Evolutionary conservation across 2,329 filamentous ascomycete genomes (phyloP), one percentile per base, ranked within the genome.

Genomic region (Colletotrichum truncatum): DNA sequence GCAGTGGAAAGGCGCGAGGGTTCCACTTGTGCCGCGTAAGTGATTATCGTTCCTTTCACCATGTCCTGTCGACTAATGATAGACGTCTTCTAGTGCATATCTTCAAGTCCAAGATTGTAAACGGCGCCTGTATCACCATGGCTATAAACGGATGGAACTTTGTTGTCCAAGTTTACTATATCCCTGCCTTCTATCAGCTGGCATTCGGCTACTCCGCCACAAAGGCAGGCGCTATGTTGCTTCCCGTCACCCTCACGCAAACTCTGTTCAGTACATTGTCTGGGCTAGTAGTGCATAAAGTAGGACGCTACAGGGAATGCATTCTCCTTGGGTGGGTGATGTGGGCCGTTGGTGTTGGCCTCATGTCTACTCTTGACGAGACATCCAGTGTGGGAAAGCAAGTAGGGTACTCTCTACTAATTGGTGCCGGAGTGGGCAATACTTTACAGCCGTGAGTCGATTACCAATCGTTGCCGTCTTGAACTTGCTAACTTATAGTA

Each of bases 121-220:
- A 85, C 34, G 85, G 85, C 1, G 83, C 84, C 1, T 86, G 83
- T 64, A 67, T 87, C 16, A 86, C 84, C 14, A 86, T 86, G 83
- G 83, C 84, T 34, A 82, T 87, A 70, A 87, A 87, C 53, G 85
- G 85, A 4, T 87, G 85, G 85, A 87, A 87, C 67, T 87, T 87
- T 59, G 76, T 87, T 23, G 81, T 85, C n/a, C 85, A 87, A 66
- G 75, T 85, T 7, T 85, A 84, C 67, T 84, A 80, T 61, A 78
- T 82, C 4, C 80, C 80, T 0, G 76, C 78, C 0, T 83, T 83
- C 66, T 83, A 84, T 66, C 82, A 83, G 55, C 77, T 83, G 10
- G 78, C 76, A 1, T 82, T 81, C 57, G 77, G 74, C 18, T 83
- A 81, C 68, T 79, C 76, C 0, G 77, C 79, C 1, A 81, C 80